Evolutionary conservation across 768 basidiomycete genomes (phyloP), one percentile per base, ranked within the genome.

Genomic region (Rhizopogon roseolus): DNA sequence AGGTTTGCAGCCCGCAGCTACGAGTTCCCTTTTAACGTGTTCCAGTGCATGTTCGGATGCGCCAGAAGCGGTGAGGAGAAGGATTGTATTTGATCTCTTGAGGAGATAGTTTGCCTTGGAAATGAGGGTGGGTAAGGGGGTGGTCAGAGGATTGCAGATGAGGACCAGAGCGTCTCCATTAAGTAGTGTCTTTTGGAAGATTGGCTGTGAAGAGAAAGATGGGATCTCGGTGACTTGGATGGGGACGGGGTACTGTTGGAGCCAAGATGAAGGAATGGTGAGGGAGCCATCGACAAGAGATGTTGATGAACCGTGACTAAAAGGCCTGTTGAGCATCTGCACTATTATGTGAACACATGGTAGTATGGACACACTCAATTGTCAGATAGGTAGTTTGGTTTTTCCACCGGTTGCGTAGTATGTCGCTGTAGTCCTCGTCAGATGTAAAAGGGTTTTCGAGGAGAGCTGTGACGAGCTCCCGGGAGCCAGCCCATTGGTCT

Each of bases 361-460:
- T 41, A n/a, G 6, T 29, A n/a, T 7, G 16, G 22, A 34, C 69
- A 57, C 46, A 69, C 67, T 67, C 65, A 42, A 69, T 56, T 32
- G 54, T 61, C 14, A 69, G 49, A 44, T 49, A 57, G 6, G 57
- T 55, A 7, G 67, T 62, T 19, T 62, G 56, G 40, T 67, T 64
- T 49, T 62, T 64, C 82, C 86, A 86, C 32, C 88, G 75, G 39
- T 72, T 62, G 50, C 73, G 74, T 22, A 88, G 61, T 7, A 62
- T 61, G 32, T 72, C 67, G 48, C 72, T 75, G 54, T 78, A 73
- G 4, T 66, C 61, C 25, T 71, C 55, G 57, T 81, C 78, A n/a
- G 81, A 80, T 2, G 75, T 72, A 58, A 92, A 78, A 13, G 88
- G 88, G 51, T 90, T 83, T 41, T 85, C 79, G 14, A 92, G 71